phyloP scores from a whole-genome alignment of 2,329 filamentous ascomycete species.

The Zasmidium angulare region DNA sequence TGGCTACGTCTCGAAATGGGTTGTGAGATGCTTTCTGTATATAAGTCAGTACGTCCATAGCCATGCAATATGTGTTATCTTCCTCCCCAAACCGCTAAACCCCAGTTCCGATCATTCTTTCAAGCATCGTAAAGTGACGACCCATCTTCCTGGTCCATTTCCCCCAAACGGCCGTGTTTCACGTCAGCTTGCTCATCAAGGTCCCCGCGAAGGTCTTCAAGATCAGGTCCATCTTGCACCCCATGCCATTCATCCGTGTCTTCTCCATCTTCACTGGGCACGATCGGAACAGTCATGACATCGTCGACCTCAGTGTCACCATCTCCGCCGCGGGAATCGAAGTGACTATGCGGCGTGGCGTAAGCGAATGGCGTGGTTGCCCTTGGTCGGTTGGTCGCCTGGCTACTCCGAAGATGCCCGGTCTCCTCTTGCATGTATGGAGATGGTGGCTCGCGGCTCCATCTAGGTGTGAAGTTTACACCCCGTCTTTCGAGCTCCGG shows the following conservation, averaged over 20 bases:
- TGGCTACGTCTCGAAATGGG: slow-evolving; percentile 3
- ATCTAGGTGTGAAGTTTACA: slow-evolving; percentile 43
- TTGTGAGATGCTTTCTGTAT: slow-evolving; percentile 4
- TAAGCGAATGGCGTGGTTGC: slow-evolving; percentile 66
- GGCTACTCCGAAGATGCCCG: slow-evolving; percentile 22
- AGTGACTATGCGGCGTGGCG: slow-evolving; percentile 67
- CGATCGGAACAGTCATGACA: slow-evolving; percentile 8
- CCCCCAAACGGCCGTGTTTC: slow-evolving; percentile 20
- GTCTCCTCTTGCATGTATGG: slow-evolving; percentile 39
- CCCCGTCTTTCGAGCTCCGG: slow-evolving; percentile 43
- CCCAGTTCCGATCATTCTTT: slow-evolving; percentile 6
- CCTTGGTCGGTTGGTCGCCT: slow-evolving; percentile 41
- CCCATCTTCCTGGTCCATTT: slow-evolving; percentile 22
- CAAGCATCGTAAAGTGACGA: slow-evolving; percentile 23
- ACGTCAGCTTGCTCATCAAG: slow-evolving; percentile 22
- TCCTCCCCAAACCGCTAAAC: neutral
- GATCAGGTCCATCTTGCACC: slow-evolving; percentile 26
- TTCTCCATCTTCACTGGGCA: slow-evolving; percentile 15
- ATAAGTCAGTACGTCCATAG: neutral
- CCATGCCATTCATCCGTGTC: slow-evolving; percentile 36
- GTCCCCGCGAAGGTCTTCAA: slow-evolving; percentile 26
- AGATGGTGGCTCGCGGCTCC: slow-evolving; percentile 45
- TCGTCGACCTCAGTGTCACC: slow-evolving; percentile 27
- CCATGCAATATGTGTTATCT: neutral
- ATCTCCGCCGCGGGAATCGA: slow-evolving; percentile 36